These are phyloP conservation scores for Cryptococcus hybrid DNA, from an alignment of 1,284 basidiomycete species.

Conservation along the genomic window DNA sequence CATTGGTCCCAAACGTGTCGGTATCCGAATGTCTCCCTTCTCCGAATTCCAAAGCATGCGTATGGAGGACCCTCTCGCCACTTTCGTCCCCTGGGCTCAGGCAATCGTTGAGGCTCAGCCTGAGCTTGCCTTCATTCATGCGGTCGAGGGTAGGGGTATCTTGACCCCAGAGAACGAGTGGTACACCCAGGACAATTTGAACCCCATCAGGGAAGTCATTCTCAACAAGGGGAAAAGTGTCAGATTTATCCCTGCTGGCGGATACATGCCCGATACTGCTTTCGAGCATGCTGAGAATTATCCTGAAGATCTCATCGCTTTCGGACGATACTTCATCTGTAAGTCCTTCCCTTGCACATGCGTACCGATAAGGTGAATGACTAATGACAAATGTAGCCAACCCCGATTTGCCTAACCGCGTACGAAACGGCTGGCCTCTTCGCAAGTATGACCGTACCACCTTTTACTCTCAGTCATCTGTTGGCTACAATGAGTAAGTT, in stretches of 20 bases:
- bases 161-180: constrained; percentile 18
- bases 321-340: constrained; percentile 56
- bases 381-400: constrained; percentile 22
- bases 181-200: constrained; percentile 18
- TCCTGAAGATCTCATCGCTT: constrained; percentile 51
- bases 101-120: constrained; percentile 51
- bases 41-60: constrained; percentile 51
- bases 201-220: constrained; percentile 22
- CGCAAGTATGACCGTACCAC: constrained; percentile 37
- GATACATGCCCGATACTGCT: constrained; percentile 42
- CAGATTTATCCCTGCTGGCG: constrained; percentile 56
- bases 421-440: constrained; percentile 40
- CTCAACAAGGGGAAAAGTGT: constrained; percentile 15
- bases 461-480: constrained; percentile 9
- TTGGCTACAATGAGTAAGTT: constrained; percentile 14
- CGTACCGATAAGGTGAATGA: neutral
- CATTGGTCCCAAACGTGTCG: constrained; percentile 56
- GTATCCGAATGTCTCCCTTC: constrained; percentile 60
- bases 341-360: neutral
- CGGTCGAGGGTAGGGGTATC: constrained; percentile 53
- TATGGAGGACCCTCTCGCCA: constrained; percentile 5
- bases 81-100: constrained; percentile 19
- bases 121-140: constrained; percentile 60
- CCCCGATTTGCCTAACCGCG: constrained; percentile 59
- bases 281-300: constrained; percentile 33